Evolutionary conservation across 371 early-diverging fungal genomes (phyloP).

Genomic region (Apophysomyces sp.): DNA sequence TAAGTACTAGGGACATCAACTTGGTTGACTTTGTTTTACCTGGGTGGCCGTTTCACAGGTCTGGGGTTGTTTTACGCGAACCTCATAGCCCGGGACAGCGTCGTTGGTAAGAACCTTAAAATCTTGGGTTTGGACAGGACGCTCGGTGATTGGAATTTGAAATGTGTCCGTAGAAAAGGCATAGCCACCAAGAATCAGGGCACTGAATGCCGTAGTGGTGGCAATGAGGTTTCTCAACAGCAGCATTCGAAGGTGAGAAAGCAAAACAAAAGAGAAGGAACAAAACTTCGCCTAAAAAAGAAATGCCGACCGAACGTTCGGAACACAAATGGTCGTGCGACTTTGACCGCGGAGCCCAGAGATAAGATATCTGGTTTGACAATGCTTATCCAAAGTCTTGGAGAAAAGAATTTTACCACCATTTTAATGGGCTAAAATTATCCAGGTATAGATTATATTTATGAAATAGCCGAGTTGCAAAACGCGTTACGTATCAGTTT

Average conservation of each 20-base stretch:
- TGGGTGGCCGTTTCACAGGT: slow-evolving; percentile 36
- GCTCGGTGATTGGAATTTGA: background rate
- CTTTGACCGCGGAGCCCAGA: too few relatives aligned
- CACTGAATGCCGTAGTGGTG: background rate
- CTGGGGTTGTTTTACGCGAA: slow-evolving; percentile 28
- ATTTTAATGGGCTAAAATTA: too few relatives aligned
- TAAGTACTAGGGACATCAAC: too few relatives aligned
- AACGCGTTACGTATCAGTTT: slow-evolving; percentile 6
- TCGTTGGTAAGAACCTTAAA: slow-evolving; percentile 19
- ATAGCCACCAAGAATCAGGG: background rate
- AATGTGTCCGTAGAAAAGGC: background rate
- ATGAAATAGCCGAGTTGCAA: too few relatives aligned
- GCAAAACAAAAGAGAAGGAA: background rate
- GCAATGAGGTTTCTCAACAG: background rate
- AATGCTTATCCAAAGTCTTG: too few relatives aligned
- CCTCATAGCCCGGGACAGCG: slow-evolving; percentile 19
- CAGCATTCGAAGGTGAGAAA: background rate
- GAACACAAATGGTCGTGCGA: background rate
- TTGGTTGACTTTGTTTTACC: too few relatives aligned
- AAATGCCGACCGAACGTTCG: background rate
- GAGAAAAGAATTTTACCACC: too few relatives aligned
- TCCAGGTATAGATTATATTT: too few relatives aligned
- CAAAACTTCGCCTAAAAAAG: background rate
- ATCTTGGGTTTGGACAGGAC: background rate
- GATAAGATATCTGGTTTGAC: too few relatives aligned